phyloP scores from a whole-genome alignment of 768 basidiomycete genomes.

The Suillus discolor region DNA sequence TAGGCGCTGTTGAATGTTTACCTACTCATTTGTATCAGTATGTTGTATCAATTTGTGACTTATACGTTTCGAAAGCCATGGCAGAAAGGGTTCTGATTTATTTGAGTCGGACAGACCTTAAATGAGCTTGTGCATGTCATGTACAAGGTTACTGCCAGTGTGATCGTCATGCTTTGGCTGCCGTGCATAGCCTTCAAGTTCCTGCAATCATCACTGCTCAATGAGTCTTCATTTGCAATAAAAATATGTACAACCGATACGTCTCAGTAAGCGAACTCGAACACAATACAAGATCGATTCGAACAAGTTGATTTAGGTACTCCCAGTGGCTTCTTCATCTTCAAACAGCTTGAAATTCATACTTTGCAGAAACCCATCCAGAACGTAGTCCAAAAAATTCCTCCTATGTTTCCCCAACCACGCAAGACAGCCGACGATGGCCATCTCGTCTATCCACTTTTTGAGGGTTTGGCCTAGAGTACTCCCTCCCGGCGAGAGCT shows the following conservation, averaged over 20 bases:
- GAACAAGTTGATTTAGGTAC: background rate
- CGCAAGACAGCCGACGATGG: conserved; percentile 5
- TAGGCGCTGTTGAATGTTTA: background rate
- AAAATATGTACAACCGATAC: background rate
- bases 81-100: too few relatives aligned
- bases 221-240: background rate
- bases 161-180: too few relatives aligned
- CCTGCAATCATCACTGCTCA: too few relatives aligned
- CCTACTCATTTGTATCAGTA: background rate
- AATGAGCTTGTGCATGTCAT: too few relatives aligned
- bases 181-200: too few relatives aligned
- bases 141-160: too few relatives aligned
- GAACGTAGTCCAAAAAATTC: conserved; percentile 3
- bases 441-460: conserved; percentile 10
- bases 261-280: background rate
- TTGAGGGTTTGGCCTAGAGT: background rate
- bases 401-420: conserved; percentile 15
- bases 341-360: conserved; percentile 1
- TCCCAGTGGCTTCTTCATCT: conserved; percentile 1
- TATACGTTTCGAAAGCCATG: background rate
- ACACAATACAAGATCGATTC: background rate
- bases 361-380: background rate
- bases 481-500: conserved; percentile 6
- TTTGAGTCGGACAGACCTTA: too few relatives aligned
- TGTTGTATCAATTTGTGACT: background rate